Conservation (phyloP, 179 eudicot genomes). For the Heliamphora pulchella region DNA sequence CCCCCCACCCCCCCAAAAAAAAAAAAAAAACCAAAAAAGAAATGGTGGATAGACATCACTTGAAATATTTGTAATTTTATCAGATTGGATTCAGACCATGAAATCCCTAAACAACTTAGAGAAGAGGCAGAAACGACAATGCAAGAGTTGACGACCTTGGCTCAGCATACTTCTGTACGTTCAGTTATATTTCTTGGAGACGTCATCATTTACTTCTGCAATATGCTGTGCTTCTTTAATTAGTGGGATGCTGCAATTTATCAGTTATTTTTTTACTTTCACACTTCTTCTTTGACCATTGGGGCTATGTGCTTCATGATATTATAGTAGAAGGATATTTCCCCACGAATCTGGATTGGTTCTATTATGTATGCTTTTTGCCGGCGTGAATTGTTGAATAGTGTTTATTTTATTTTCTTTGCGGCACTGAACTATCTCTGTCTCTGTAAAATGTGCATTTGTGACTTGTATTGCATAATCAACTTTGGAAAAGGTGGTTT, state of each 20-base stretch:
- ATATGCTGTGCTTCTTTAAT: conserved; percentile 1
- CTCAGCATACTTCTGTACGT: conserved; percentile 86
- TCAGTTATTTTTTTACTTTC: not conserved
- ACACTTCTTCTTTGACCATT: not conserved
- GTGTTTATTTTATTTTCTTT: not conserved
- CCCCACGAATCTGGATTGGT: not conserved
- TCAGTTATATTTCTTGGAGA: not conserved
- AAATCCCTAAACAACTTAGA: conserved; percentile 38
- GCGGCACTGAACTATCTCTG: not conserved
- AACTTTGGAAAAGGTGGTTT: not conserved
- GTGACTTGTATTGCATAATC: not conserved
- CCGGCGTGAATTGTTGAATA: not conserved
- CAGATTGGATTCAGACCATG: conserved; percentile 66
- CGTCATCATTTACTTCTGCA: no score
- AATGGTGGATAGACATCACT: not conserved
- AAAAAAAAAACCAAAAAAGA: no score
- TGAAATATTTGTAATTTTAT: conserved; percentile 21
- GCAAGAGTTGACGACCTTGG: conserved; percentile 58
- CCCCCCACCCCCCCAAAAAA: no score
- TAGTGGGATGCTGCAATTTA: conserved; percentile 5
- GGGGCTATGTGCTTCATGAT: not conserved
- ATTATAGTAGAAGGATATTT: not conserved
- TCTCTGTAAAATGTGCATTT: not conserved
- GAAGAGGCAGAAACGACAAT: conserved; percentile 65
- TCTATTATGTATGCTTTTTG: not conserved